Conservation (phyloP, 768 basidiomycete genomes). For the Exidia glandulosa region DNA sequence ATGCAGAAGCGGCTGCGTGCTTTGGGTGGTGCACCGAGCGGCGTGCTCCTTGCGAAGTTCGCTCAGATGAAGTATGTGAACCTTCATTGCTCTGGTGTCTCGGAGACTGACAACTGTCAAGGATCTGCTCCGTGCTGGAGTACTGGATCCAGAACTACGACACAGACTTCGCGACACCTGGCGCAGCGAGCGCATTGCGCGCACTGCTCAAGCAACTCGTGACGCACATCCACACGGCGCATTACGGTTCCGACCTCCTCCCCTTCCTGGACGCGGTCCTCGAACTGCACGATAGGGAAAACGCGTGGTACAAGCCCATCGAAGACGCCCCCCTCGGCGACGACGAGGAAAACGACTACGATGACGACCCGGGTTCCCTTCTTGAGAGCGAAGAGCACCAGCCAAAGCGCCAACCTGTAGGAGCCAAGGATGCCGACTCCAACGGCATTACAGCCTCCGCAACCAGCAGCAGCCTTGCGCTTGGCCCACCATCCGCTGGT, state of each 20-base stretch:
- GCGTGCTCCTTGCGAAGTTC: constrained; percentile 79
- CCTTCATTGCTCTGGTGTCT: not conserved
- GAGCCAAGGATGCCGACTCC: not conserved
- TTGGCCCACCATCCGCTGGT: not conserved
- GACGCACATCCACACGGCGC: constrained; percentile 68
- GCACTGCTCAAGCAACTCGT: constrained; percentile 72
- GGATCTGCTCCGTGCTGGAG: constrained; percentile 71
- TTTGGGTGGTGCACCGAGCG: constrained; percentile 57
- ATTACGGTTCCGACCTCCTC: constrained; percentile 75
- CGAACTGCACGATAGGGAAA: constrained; percentile 53
- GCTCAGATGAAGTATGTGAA: constrained; percentile 69
- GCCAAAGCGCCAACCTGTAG: no score
- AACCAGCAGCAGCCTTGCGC: not conserved
- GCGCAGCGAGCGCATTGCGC: constrained; percentile 57
- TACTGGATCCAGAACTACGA: constrained; percentile 69
- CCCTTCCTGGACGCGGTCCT: constrained; percentile 67
- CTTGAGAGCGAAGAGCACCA: not conserved
- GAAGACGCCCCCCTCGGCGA: constrained; percentile 52
- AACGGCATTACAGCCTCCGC: not conserved
- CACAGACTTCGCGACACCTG: constrained; percentile 68
- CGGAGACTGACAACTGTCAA: constrained; percentile 15
- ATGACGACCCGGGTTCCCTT: constrained; percentile 36
- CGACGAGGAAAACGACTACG: constrained; percentile 42
- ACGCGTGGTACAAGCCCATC: constrained; percentile 61
- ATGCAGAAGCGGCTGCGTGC: constrained; percentile 83